phyloP scores from a whole-genome alignment of 352 stramenopile genomes.

The Globisporangium nunn region DNA sequence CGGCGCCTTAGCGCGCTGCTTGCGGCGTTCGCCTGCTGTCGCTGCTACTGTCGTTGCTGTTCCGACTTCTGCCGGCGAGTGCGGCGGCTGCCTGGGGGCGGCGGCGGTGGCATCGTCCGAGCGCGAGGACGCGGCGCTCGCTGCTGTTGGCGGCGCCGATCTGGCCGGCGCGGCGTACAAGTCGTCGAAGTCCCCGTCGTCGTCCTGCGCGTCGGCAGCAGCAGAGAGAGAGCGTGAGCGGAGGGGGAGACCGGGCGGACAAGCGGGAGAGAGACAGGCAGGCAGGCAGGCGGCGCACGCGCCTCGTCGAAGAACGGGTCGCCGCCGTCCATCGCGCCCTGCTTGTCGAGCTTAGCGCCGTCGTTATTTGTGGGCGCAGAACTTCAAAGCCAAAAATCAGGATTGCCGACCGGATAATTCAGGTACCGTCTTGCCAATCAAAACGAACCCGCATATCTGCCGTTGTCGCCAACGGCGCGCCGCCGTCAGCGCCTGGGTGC shows the following conservation, averaged over 20 bases:
- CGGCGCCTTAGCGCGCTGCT: not conserved
- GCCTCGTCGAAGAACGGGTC: conserved; percentile 52
- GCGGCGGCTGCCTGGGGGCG: not conserved
- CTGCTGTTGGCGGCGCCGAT: not conserved
- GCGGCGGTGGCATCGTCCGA: not conserved
- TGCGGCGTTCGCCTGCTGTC: not conserved
- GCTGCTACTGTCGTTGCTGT: not conserved
- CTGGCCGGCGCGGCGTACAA: conserved; percentile 41
- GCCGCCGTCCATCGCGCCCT: conserved; percentile 10
- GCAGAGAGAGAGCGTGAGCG: not conserved
- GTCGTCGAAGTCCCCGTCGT: conserved; percentile 75
- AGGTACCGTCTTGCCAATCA: too few relatives aligned
- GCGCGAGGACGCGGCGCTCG: conserved; percentile 3
- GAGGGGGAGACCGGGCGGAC: too few relatives aligned
- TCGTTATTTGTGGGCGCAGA: too few relatives aligned
- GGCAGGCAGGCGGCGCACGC: not conserved
- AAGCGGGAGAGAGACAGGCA: not conserved
- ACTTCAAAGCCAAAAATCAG: too few relatives aligned
- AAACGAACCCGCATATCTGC: too few relatives aligned
- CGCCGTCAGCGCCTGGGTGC: too few relatives aligned
- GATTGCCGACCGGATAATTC: too few relatives aligned
- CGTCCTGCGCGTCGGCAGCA: conserved; percentile 17
- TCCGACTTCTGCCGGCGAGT: not conserved
- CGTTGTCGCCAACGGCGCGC: too few relatives aligned
- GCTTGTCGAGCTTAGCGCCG: too few relatives aligned